Percentiles rank a stretch among this genome's conserved stretches.
Conservation (phyloP, 495 filamentous ascomycete genomes). For the Aspergillus saccharolyticus region DNA sequence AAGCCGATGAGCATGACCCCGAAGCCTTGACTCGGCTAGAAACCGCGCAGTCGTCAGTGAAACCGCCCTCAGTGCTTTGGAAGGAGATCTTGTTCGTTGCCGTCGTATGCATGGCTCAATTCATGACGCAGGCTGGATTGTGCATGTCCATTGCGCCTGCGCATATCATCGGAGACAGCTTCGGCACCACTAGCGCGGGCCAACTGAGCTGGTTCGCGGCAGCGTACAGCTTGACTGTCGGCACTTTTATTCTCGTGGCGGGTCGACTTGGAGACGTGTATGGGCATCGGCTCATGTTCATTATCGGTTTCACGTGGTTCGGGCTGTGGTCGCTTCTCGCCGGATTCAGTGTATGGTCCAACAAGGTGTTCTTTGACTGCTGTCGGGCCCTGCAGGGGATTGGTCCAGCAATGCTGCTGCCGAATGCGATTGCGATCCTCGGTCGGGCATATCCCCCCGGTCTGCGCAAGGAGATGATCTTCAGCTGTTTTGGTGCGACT, state of each 20-base stretch:
- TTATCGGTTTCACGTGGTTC: slow-evolving; percentile 59
- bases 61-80: slow-evolving; percentile 9
- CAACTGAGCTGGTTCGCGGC: slow-evolving; percentile 45
- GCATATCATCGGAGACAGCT: slow-evolving; percentile 41
- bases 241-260: slow-evolving; percentile 60
- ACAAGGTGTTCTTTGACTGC: slow-evolving; percentile 38
- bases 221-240: slow-evolving; percentile 53
- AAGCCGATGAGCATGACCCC: slow-evolving; percentile 7
- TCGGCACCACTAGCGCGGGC: slow-evolving; percentile 34
- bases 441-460: slow-evolving; percentile 40
- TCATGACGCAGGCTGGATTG: slow-evolving; percentile 44
- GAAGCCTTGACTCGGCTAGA: slow-evolving; percentile 16
- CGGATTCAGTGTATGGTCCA: slow-evolving; percentile 42
- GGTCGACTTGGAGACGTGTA: slow-evolving; percentile 61
- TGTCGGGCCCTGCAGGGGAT: slow-evolving; percentile 48
- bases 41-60: slow-evolving; percentile 16
- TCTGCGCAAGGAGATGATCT: slow-evolving; percentile 54
- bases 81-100: slow-evolving; percentile 40
- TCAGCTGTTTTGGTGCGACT: slow-evolving; percentile 55
- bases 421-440: slow-evolving; percentile 47
- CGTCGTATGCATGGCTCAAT: slow-evolving; percentile 44
- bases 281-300: slow-evolving; percentile 58
- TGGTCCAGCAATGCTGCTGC: slow-evolving; percentile 47
- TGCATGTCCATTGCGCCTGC: slow-evolving; percentile 36
- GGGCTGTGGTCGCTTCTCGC: slow-evolving; percentile 54